Conservation (phyloP, 2,329 filamentous ascomycete species). For the Remersonia thermophila region DNA sequence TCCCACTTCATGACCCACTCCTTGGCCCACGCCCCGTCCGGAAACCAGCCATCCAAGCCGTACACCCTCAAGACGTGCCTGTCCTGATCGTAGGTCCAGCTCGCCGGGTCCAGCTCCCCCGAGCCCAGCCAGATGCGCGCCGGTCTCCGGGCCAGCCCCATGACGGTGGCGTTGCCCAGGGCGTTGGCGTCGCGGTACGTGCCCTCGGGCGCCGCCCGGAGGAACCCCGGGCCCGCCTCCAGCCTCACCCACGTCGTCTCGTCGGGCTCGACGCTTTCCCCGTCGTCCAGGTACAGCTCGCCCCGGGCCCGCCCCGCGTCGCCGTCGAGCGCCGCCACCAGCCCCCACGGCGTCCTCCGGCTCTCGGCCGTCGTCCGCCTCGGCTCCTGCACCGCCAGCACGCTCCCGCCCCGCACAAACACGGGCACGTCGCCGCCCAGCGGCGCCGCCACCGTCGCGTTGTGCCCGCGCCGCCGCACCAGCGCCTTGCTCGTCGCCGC, state of each 20-base stretch:
- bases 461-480: conserved; percentile 23
- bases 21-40: conserved; percentile 42
- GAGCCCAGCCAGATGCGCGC: conserved; percentile 42
- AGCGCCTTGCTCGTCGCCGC: conserved; percentile 32
- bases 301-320: conserved; percentile 46
- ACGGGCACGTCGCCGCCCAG: conserved; percentile 63
- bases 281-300: conserved; percentile 61
- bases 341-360: conserved; percentile 51
- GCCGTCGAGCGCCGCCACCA: conserved; percentile 49
- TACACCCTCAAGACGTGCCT: conserved; percentile 37
- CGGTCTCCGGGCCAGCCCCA: conserved; percentile 37
- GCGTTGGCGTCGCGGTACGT: conserved; percentile 43
- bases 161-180: conserved; percentile 49
- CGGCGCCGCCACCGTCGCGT: conserved; percentile 31
- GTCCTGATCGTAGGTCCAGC: conserved; percentile 36
- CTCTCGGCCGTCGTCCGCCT: conserved; percentile 53
- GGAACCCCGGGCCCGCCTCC: too few relatives aligned
- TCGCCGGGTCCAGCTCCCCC: conserved; percentile 24
- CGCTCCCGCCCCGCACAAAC: conserved; percentile 53
- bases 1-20: conserved; percentile 33
- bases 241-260: conserved; percentile 39
- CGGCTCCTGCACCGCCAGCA: conserved; percentile 57
- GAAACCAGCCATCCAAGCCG: conserved; percentile 36
- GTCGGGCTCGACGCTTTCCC: conserved; percentile 49
- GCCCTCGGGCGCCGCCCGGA: conserved; percentile 28